Evolutionary conservation across 345 rosid genomes (phyloP).

Genomic region (Syzygium oleosum): DNA sequence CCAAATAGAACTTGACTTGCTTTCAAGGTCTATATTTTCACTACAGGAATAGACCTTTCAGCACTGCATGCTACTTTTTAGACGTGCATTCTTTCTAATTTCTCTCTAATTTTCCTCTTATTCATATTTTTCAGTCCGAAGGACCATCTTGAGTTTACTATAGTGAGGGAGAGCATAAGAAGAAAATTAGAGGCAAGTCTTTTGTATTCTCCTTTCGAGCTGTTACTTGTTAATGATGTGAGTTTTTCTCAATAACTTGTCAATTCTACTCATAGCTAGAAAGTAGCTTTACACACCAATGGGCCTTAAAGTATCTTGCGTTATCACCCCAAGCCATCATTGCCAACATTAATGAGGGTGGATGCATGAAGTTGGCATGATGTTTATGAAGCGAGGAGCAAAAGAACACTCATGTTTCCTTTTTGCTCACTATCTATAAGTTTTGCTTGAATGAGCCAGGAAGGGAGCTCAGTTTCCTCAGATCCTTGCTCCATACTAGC

Average conservation of each 20-base stretch:
- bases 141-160: constrained; percentile 81
- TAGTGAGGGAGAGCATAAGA: constrained; percentile 76
- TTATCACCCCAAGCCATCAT: neutral
- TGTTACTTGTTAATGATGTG: neutral
- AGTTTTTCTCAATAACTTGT: neutral
- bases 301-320: neutral
- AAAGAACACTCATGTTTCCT: neutral
- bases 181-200: constrained; percentile 56
- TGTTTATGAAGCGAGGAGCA: neutral
- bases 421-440: neutral
- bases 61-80: neutral
- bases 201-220: neutral
- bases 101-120: neutral
- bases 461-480: neutral
- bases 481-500: neutral
- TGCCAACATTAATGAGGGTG: neutral
- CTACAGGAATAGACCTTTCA: neutral
- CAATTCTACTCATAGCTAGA: neutral
- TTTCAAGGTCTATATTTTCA: constrained; percentile 45
- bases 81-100: neutral
- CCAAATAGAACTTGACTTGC: constrained; percentile 68
- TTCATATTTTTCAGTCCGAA: constrained; percentile 45
- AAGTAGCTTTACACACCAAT: neutral
- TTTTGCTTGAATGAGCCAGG: neutral
- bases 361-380: neutral